Base-by-base conservation (phyloP, 495 filamentous ascomycete species). In the Trichoderma parareesei region DNA sequence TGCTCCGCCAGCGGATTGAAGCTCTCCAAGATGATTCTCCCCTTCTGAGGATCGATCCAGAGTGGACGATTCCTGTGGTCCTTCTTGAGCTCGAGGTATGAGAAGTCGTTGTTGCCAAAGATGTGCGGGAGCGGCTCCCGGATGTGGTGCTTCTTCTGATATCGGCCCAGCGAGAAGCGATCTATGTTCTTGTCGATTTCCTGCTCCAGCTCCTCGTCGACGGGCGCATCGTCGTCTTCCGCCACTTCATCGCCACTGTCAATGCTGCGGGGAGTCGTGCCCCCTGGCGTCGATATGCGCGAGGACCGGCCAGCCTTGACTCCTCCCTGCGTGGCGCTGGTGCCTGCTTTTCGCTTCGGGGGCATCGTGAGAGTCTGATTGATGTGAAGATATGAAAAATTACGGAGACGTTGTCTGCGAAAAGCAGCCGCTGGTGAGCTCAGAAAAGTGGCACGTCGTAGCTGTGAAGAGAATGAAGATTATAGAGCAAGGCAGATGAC, bases 21-120 rank as follows among this genome's bases (percentile, higher is more conserved):
- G 67, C 91, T 95, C 80, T 99, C 94, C n/a, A 98, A 81, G 35
- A 94, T 91, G 72, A 99, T 93, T 66, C 87, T 86, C 55, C 90
- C 92, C 70, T 88, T 89, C 33, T 81, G 70, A 1, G 91, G 91
- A 74, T 97, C 91, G 69, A 98, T 92, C 89, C 90, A 98, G 59
- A 98, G 79, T 33, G 94, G 94, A 13, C 94, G 87, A 68, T 89
- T 89, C 55, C 85, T 84, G 80, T 96, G 92, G 73, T 98, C 93
- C 7, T 86, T 85, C 75, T 97, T 98, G 66, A 98, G 81, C 33
- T 80, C 73, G 4, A 96, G 80, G 65, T 88, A 88, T 6, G 89
- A 90, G 69, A 93, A 92, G 74, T 98, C 93, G 16, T 77, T 76
- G 48, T 76, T 78, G 38, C 76, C 78, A 46, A 83, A 83, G 66